phyloP scores from a whole-genome alignment of 2,329 filamentous ascomycete species.

The Botryotinia narcissicola region DNA sequence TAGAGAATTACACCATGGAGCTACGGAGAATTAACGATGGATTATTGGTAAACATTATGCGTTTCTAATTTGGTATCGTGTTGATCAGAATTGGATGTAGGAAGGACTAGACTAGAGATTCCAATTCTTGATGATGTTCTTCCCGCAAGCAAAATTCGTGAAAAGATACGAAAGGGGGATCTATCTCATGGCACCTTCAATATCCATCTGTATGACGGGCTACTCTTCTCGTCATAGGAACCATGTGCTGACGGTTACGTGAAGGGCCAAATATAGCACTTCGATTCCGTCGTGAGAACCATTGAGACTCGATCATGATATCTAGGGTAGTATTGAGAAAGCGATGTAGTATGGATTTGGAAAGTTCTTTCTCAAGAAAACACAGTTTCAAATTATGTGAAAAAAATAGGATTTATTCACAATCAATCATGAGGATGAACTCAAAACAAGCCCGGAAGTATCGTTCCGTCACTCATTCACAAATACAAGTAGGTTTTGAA shows the following conservation, averaged over 20 bases:
- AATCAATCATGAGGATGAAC: background rate
- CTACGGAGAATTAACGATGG: slow-evolving; percentile 10
- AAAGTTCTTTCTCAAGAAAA: background rate
- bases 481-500: background rate
- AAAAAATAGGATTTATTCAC: background rate
- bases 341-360: background rate
- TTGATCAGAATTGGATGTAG: background rate
- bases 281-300: background rate
- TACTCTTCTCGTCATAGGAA: background rate
- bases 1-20: slow-evolving; percentile 1
- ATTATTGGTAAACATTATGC: background rate
- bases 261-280: slow-evolving; percentile 4
- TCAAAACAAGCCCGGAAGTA: background rate
- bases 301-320: background rate
- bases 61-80: background rate
- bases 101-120: slow-evolving; percentile 1
- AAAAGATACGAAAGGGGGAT: background rate
- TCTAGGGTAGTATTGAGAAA: background rate
- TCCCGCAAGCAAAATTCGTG: background rate
- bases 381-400: background rate
- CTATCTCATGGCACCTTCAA: slow-evolving; percentile 4
- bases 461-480: background rate
- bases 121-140: background rate
- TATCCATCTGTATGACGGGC: background rate
- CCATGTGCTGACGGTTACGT: background rate